Conservation (phyloP, 1,284 basidiomycete species). For the Ganoderma multipileum region DNA sequence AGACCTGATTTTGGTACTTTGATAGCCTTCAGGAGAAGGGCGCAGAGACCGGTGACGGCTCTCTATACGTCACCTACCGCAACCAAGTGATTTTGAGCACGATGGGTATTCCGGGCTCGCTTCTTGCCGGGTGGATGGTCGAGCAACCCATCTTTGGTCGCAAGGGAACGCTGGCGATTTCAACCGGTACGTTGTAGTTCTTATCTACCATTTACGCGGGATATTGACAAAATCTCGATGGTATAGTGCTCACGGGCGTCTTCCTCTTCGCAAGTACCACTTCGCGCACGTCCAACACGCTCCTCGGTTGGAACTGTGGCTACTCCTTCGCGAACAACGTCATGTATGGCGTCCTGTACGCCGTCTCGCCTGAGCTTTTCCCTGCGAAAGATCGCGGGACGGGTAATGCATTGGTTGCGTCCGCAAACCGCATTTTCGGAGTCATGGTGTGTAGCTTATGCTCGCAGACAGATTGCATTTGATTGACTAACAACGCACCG, state of each 20-base stretch:
- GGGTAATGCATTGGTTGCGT: constrained; percentile 70
- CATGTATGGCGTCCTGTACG: constrained; percentile 80
- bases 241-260: constrained; percentile 64
- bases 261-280: constrained; percentile 77
- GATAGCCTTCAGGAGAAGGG: constrained; percentile 62
- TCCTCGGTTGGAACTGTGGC: constrained; percentile 79
- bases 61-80: constrained; percentile 69
- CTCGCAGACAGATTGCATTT: neutral
- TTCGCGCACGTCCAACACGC: constrained; percentile 62
- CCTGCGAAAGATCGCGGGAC: constrained; percentile 77
- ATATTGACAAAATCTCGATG: neutral
- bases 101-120: constrained; percentile 72
- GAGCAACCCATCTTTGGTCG: constrained; percentile 66
- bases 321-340: constrained; percentile 69
- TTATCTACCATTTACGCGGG: neutral
- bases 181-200: constrained; percentile 48
- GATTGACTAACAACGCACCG: constrained; percentile 1
- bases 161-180: constrained; percentile 67
- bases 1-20: neutral
- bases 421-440: constrained; percentile 68
- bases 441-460: constrained; percentile 52
- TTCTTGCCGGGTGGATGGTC: constrained; percentile 66
- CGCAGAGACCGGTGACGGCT: constrained; percentile 67
- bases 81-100: constrained; percentile 76
- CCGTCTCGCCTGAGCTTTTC: constrained; percentile 72